These are phyloP conservation scores for Sarocladium brachiariae DNA, from an alignment of 2,329 filamentous ascomycete genomes.

Conservation along the genomic window DNA sequence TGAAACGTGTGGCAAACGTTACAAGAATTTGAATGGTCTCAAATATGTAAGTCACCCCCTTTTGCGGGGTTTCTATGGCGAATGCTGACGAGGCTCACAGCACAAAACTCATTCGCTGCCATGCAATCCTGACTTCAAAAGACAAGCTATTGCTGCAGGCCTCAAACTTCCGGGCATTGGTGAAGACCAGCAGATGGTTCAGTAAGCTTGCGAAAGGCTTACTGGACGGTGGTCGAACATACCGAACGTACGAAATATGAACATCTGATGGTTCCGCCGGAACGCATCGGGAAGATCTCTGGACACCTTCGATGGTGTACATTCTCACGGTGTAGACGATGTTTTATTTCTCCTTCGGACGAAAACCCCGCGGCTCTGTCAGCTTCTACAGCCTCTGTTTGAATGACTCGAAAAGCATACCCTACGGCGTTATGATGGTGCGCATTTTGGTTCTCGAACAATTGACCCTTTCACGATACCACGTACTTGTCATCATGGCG, in stretches of 20 bases:
- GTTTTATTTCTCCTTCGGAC: not conserved
- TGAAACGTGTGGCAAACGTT: conserved; percentile 93
- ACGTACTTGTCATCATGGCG: not conserved
- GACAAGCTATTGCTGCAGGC: conserved; percentile 36
- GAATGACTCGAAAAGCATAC: not conserved
- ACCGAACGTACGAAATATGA: no score
- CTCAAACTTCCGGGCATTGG: conserved; percentile 36
- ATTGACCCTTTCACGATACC: not conserved
- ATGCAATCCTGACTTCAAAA: conserved; percentile 74
- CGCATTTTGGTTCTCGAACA: not conserved
- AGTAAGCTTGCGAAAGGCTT: not conserved
- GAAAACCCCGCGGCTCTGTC: not conserved
- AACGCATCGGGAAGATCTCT: no score
- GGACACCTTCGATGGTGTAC: no score
- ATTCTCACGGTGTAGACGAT: not conserved
- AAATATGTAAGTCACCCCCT: conserved; percentile 67
- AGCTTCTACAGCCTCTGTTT: not conserved
- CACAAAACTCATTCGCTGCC: conserved; percentile 78
- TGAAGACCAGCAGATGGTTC: conserved; percentile 32
- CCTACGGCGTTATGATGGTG: not conserved
- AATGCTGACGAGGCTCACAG: no score
- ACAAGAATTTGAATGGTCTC: conserved; percentile 97
- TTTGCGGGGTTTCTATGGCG: no score
- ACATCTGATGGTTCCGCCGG: no score
- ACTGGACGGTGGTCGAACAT: no score